Percentiles rank a stretch among this genome's conserved stretches.
phyloP scores from a whole-genome alignment of 352 stramenopile species.

The Phytophthora sojae region DNA sequence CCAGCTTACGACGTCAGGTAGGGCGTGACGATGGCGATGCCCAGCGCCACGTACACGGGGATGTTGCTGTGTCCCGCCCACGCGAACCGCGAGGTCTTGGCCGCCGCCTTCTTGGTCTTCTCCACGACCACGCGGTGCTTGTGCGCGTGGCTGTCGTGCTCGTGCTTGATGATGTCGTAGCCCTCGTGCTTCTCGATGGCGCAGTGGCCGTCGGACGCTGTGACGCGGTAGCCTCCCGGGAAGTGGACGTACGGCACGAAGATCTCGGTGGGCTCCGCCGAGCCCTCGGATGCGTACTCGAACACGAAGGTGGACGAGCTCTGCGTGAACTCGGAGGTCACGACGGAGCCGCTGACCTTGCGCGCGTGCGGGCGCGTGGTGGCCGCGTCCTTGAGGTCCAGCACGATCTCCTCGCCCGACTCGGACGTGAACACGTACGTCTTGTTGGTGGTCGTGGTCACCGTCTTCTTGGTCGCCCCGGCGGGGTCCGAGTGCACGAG shows the following conservation, averaged over 20 bases:
- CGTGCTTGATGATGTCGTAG: constrained; percentile 57
- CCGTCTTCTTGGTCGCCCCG: constrained; percentile 28
- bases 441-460: constrained; percentile 35
- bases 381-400: constrained; percentile 31
- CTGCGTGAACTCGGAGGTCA: constrained; percentile 60
- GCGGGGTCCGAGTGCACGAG: constrained; percentile 17
- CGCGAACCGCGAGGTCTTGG: constrained; percentile 11
- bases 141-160: constrained; percentile 36
- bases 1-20: constrained; percentile 28
- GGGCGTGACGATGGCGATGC: constrained; percentile 28
- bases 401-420: constrained; percentile 28
- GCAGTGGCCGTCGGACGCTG: constrained; percentile 42
- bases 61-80: constrained; percentile 38
- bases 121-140: constrained; percentile 48
- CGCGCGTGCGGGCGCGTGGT: constrained; percentile 61
- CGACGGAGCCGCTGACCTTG: constrained; percentile 67
- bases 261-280: constrained; percentile 31
- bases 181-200: constrained; percentile 52
- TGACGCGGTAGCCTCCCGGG: constrained; percentile 41
- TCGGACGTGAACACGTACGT: constrained; percentile 35
- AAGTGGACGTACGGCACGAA: constrained; percentile 50
- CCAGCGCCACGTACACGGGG: constrained; percentile 40
- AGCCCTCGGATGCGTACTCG: constrained; percentile 45
- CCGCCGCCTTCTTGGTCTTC: constrained; percentile 23
- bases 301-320: constrained; percentile 62